Percentiles rank a stretch among this genome's conserved stretches.
These are phyloP conservation scores for Aaosphaeria arxii DNA, from an alignment of 2,329 filamentous ascomycete species.

Conservation along the genomic window DNA sequence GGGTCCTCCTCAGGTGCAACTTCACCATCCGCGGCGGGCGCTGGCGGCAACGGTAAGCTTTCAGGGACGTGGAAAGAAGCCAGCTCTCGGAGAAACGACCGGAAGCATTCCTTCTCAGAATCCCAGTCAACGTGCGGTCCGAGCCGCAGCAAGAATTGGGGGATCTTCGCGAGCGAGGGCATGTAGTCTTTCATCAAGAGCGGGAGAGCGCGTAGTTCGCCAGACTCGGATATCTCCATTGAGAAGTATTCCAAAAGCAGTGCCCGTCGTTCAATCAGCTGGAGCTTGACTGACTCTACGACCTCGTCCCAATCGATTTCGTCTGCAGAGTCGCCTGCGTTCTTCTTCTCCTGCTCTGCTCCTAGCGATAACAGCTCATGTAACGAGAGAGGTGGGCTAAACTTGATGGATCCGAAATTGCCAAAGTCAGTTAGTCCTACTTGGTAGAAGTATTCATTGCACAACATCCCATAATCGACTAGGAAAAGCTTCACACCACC, in stretches of 20 bases:
- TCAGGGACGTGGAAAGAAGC: constrained; percentile 91
- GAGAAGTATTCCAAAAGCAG: constrained; percentile 95
- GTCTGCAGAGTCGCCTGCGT: constrained; percentile 35
- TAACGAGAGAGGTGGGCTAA: constrained; percentile 72
- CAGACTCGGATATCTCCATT: constrained; percentile 73
- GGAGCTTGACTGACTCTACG: constrained; percentile 61
- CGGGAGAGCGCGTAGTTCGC: constrained; percentile 75
- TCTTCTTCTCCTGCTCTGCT: constrained; percentile 66
- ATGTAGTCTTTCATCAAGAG: constrained; percentile 86
- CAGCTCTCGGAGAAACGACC: constrained; percentile 78
- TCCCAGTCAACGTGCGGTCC: constrained; percentile 87
- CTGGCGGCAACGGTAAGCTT: constrained; percentile 59
- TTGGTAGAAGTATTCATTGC: constrained; percentile 91
- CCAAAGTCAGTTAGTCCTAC: constrained; percentile 91
- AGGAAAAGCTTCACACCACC: constrained; percentile 88
- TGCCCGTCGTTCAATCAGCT: constrained; percentile 72
- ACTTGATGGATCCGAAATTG: constrained; percentile 83
- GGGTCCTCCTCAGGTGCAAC: constrained; percentile 28
- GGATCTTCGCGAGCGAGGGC: constrained; percentile 81
- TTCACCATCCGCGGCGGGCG: constrained; percentile 23
- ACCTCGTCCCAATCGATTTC: constrained; percentile 67
- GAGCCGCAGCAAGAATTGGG: constrained; percentile 80
- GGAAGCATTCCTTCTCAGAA: constrained; percentile 81
- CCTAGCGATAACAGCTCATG: constrained; percentile 69
- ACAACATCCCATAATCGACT: constrained; percentile 85